These are phyloP conservation scores for Coleophoma crateriformis DNA, from an alignment of 2,329 filamentous ascomycete genomes.

Conservation along the genomic window DNA sequence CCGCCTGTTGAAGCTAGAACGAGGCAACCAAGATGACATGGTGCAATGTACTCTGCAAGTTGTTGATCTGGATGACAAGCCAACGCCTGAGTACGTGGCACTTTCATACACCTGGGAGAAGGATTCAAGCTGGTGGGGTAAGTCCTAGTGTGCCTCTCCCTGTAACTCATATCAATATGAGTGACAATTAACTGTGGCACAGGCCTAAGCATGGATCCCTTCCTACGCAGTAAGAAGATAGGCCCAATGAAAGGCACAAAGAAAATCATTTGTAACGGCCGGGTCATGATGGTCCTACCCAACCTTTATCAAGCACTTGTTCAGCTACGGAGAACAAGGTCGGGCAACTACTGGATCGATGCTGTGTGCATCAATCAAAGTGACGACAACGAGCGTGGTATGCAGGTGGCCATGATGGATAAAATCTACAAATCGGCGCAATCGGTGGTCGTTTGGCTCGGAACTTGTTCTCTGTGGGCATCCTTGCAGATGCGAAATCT, in stretches of 20 bases:
- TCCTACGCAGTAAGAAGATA: neutral
- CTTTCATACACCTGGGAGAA: neutral
- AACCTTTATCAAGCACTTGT: neutral
- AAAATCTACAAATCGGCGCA: neutral
- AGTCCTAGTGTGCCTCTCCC: neutral
- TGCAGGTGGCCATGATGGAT: neutral
- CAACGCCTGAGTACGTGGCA: neutral
- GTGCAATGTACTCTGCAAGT: neutral
- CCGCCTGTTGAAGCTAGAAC: neutral
- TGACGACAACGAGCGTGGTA: neutral
- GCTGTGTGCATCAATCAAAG: slow-evolving; percentile 1
- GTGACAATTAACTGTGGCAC: neutral
- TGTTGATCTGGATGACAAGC: neutral
- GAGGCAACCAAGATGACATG: neutral
- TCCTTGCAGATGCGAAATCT: too few relatives aligned
- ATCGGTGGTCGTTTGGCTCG: neutral
- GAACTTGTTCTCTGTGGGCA: neutral
- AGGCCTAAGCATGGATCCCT: neutral
- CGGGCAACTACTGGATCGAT: neutral
- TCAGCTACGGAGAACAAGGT: neutral
- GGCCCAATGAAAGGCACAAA: neutral
- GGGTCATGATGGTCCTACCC: neutral
- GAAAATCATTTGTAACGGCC: neutral
- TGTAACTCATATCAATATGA: neutral
- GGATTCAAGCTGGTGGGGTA: neutral